Percentiles rank a stretch among this genome's conserved stretches.
These are phyloP conservation scores for Termitomyces sp. DNA, from an alignment of 768 basidiomycete species.

Conservation along the genomic window DNA sequence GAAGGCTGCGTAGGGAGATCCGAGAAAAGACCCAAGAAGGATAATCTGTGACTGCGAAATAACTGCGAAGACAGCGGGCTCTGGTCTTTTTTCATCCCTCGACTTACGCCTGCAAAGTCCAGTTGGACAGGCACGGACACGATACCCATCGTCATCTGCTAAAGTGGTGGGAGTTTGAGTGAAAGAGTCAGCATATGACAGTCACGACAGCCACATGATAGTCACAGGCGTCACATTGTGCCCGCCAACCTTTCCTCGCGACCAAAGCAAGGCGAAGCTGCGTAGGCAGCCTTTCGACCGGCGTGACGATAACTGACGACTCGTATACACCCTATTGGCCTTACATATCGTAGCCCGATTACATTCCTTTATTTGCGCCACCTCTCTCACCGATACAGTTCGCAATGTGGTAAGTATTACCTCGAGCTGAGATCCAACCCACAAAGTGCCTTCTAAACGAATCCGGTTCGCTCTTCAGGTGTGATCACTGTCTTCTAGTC, in stretches of 20 bases:
- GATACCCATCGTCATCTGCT: not conserved
- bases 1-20: constrained; percentile 4
- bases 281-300: constrained; percentile 12
- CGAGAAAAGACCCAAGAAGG: constrained; percentile 5
- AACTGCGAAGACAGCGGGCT: not conserved
- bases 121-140: not conserved
- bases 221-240: constrained; percentile 12
- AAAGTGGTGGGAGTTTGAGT: not conserved
- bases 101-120: not conserved
- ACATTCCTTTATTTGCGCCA: constrained; percentile 21
- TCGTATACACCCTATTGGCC: constrained; percentile 7
- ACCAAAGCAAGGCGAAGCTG: constrained; percentile 11
- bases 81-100: not conserved
- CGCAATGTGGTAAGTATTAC: constrained; percentile 29
- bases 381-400: constrained; percentile 14
- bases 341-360: not conserved
- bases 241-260: not conserved
- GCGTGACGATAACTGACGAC: constrained; percentile 11
- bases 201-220: constrained; percentile 17
- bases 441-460: constrained; percentile 9
- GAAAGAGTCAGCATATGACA: not conserved
- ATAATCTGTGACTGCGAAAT: not conserved
- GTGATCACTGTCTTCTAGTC: constrained; percentile 76
- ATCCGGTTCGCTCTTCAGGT: constrained; percentile 42
- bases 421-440: constrained; percentile 17